Conservation (phyloP, 164 flowering plant species). For the Protea cynaroides region DNA sequence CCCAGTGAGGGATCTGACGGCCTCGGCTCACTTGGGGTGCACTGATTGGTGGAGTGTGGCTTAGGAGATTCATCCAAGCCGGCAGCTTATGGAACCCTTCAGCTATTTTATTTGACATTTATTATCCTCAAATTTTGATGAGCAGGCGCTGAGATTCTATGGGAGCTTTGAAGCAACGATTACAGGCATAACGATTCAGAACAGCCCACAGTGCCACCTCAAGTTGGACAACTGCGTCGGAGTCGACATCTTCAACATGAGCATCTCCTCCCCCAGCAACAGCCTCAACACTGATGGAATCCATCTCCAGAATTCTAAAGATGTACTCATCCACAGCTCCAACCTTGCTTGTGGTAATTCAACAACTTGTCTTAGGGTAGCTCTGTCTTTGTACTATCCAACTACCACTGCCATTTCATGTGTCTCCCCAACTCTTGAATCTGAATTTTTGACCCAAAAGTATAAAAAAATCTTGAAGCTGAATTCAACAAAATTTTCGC, state of each 20-base stretch:
- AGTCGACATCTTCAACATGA: slow-evolving; percentile 23
- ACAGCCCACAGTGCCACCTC: slow-evolving; percentile 40
- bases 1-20: no score
- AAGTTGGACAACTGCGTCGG: slow-evolving; percentile 35
- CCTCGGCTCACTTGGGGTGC: not conserved
- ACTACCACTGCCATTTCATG: not conserved
- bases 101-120: not conserved
- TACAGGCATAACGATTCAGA: slow-evolving; percentile 27
- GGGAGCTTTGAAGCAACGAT: slow-evolving; percentile 31
- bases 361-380: not conserved
- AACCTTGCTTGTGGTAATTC: slow-evolving; percentile 37
- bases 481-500: not conserved
- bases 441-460: not conserved
- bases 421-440: no score
- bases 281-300: slow-evolving; percentile 47
- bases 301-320: slow-evolving; percentile 38
- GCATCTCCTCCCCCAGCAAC: slow-evolving; percentile 29
- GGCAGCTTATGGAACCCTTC: no score
- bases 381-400: no score
- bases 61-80: no score
- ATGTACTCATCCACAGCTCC: slow-evolving; percentile 24
- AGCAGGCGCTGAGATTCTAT: slow-evolving; percentile 32
- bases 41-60: no score
- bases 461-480: not conserved
- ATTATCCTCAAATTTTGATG: not conserved